Percentiles rank a stretch among this genome's conserved stretches.
phyloP scores from a whole-genome alignment of 345 rosid species.

The Combretum micranthum region DNA sequence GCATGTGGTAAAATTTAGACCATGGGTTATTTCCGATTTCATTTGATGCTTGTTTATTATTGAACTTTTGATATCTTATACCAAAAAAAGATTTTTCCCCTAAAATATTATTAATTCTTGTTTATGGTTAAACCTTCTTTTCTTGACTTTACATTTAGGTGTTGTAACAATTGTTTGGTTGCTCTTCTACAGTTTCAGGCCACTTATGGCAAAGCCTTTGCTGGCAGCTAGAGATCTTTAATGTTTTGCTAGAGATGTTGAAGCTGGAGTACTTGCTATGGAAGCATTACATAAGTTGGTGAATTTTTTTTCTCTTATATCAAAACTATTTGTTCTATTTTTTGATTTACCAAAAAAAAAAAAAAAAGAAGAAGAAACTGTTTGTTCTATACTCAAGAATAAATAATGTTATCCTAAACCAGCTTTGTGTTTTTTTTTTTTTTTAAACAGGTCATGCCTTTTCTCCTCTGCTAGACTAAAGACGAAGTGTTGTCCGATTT shows the following conservation, averaged over 20 bases:
- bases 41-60: too few species aligned
- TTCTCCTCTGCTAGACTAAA: constrained; percentile 90
- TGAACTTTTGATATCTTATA: too few species aligned
- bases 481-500: constrained; percentile 94
- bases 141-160: not conserved
- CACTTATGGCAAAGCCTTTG: constrained; percentile 89
- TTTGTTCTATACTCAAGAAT: not conserved
- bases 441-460: constrained; percentile 78
- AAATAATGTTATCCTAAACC: constrained; percentile 3
- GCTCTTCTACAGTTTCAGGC: constrained; percentile 81
- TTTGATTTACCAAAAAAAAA: too few species aligned
- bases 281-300: constrained; percentile 99
- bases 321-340: too few species aligned
- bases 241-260: constrained; percentile 98
- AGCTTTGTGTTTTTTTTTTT: too few species aligned
- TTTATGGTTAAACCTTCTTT: too few species aligned
- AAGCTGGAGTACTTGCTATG: constrained; percentile 98
- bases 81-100: too few species aligned
- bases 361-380: too few species aligned
- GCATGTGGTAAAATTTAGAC: too few species aligned
- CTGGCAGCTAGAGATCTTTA: constrained; percentile 91
- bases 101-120: too few species aligned
- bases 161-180: constrained; percentile 12
- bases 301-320: not conserved
- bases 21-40: too few species aligned